Evolutionary conservation across 2,329 filamentous ascomycete species (phyloP), one percentile per base, ranked within the genome.

Genomic region (Sporothrix brunneoviolacea): DNA sequence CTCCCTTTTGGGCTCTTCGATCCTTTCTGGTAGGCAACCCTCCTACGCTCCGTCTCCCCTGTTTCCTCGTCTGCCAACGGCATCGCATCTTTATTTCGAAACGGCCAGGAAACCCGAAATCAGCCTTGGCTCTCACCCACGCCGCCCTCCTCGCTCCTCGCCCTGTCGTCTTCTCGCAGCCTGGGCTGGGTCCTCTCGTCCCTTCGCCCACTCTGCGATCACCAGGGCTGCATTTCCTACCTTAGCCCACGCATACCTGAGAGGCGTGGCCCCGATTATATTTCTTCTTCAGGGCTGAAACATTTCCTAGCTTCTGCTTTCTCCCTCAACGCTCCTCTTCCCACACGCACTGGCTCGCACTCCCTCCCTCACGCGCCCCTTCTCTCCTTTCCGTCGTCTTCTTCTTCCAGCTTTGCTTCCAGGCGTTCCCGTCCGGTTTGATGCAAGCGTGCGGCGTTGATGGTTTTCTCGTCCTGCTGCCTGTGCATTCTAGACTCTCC

Each of bases 221-320:
- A 21, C 18, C 35, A 21, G 35, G 22, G 44, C 44, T 22, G 44
- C 44, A 32, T 30, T 40, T 48, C 36, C 32, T 33, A 39, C 43
- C 22, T 28, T 16, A 27, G 22, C 21, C 43, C 16, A 37, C 24
- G 43, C 43, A 37, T 37, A 46, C 21, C 33, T 37, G 33, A 19
- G 22, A 16, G 27, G 13, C 22, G 16, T 27, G 21, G 9, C 18
- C 9, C 21, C 10, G 38, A 36, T 37, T 43, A 30, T 38, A 42
- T 41, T 36, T 47, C 22, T 39, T 51, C 27, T 45, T 22, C 39
- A 47, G 49, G 42, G 37, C 49, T 41, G 42, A 46, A 46, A 41
- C 48, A 42, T 47, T 41, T 41, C 21, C 32, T 47, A 41, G 36
- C 49, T 42, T 37, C 30, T 47, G 28, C 40, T 51, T 46, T 41